Base-by-base conservation (phyloP, 2,329 filamentous ascomycete species). In the Metarhizium rileyi region DNA sequence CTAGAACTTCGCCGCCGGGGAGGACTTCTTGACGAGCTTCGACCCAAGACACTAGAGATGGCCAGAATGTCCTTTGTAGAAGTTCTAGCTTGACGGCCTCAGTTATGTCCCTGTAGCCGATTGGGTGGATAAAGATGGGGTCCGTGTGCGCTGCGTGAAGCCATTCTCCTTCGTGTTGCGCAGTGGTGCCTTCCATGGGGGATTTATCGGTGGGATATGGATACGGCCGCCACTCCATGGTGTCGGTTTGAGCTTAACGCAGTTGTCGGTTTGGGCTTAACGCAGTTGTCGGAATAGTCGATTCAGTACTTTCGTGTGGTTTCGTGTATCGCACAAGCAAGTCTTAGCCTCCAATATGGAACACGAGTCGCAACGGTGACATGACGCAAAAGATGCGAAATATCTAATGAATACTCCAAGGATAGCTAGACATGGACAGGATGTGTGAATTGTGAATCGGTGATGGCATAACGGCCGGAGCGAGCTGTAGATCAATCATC, bases 11-110 rank as follows among this genome's bases (percentile, higher is more conserved):
- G 47, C 55, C 56, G 43, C 54, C 53, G 28, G 55, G 52, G 18
- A 57, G 50, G 18, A 59, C 46, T 45, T 54, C 53, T 44, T 53
- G 55, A 28, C 57, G 55, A 16, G 53, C 51, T 35, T 56, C 52
- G 48, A 59, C 57, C 54, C 56, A 57, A 40, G 55, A 53, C n/a
- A 59, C 53, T 4, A 63, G 52, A 3, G 58, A 52, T 6, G 55
- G 55, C 61, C 61, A 63, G 38, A 61, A 62, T 46, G 49, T 48
- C 2, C 43, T 50, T 41, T 63, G 55, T 1, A 61, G 41, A 6
- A 63, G 50, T 9, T 49, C 49, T 4, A 57, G 47, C 50, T 58
- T 53, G 53, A 35, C 49, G 50, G 28, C 52, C 48, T 26, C 44
- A 26, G 55, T 53, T 10, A 58, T 50, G 40, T 49, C 50, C 42